Evolutionary conservation across 495 filamentous ascomycete species (phyloP), one percentile per base, ranked within the genome.

Genomic region (Aspergillus bridgeri): DNA sequence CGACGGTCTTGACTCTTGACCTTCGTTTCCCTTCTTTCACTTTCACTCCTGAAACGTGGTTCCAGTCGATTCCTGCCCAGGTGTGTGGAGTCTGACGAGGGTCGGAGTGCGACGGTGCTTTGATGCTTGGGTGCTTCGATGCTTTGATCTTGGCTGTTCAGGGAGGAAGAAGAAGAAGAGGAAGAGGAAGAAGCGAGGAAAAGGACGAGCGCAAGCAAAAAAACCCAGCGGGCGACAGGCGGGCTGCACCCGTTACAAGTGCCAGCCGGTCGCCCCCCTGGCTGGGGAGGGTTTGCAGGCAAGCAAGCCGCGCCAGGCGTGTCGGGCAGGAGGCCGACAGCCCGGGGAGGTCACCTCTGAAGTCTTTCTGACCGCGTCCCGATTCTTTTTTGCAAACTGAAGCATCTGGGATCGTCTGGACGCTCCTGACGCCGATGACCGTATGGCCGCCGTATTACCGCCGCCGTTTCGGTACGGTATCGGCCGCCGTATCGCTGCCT

Each of bases 191-290:
- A 46, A 57, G 60, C 19, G 52, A 58, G 49, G 51, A 52, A 57
- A 20, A 48, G n/a, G n/a, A n/a, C n/a, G n/a, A n/a, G n/a, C n/a
- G n/a, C n/a, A 48, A 50, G 56, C 57, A 21, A 50, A 24, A 47
- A 20, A 48, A 46, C 21, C 24, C 48, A 56, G 47, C 42, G 60
- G 29, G 3, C 23, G 48, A 56, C 49, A 21, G 51, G 42, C 58
- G 60, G 57, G 17, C 54, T 48, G 48, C 48, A 44, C 58, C 54
- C 53, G 29, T 33, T 56, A 65, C 63, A 62, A 65, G 63, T 61
- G 50, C 38, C 27, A 59, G 50, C 38, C 62, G 50, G 48, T 52
- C 43, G 47, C 44, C 51, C n/a, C 21, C 23, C 25, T 19, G 27
- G 51, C 24, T 33, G 49, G 27, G 46, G 23, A 24, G 43, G 47